Base-by-base conservation (phyloP, 83 land plant species). In the Diphasiastrum complanatum region DNA sequence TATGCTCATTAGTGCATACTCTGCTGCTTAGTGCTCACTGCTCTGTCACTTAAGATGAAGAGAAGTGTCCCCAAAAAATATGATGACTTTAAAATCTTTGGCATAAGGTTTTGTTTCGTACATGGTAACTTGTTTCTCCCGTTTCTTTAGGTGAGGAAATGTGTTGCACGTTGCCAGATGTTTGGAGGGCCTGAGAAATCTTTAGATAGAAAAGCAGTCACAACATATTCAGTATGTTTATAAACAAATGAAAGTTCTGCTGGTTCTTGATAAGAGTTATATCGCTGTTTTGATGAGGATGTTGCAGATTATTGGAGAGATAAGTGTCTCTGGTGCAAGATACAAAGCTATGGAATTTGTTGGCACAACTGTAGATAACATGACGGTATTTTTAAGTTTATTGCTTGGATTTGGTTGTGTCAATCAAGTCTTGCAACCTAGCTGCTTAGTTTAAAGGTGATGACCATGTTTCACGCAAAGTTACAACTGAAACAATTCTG, bases 331-430 rank as follows among this genome's bases (percentile, higher is more conserved):
- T 43, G 98, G 98, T 51, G 98, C 81, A 34, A 92, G 96, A 19
- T 92, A 88, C 70, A 80, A 77, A 63, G 70, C 98, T 19, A 92
- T 92, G 98, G 98, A 92, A 66, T 92, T 92, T 62, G 64, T 78
- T 62, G 98, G 98, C n/a, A 77, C 98, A 24, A 79, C 96, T 29
- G 76, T 92, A 51, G 96, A 92, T 41, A 75, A 77, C 45, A 77
- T 92, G 75, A 81, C 69, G 79, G 98, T 92, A 58, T n/a, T n/a
- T n/a, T n/a, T n/a, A n/a, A n/a, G n/a, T n/a, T n/a, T 52, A 84
- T 62, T 43, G 10, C 22, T 26, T 36, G 23, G 32, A 29, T 20
- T 24, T 51, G 52, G 2, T 60, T 5, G 27, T 18, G 1, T 19
- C 25, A 41, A 31, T 38, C 29, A 22, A 41, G 11, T 30, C 26